Base-by-base conservation (phyloP, 139 green algal species). In the Chlamydomonas urium region DNA sequence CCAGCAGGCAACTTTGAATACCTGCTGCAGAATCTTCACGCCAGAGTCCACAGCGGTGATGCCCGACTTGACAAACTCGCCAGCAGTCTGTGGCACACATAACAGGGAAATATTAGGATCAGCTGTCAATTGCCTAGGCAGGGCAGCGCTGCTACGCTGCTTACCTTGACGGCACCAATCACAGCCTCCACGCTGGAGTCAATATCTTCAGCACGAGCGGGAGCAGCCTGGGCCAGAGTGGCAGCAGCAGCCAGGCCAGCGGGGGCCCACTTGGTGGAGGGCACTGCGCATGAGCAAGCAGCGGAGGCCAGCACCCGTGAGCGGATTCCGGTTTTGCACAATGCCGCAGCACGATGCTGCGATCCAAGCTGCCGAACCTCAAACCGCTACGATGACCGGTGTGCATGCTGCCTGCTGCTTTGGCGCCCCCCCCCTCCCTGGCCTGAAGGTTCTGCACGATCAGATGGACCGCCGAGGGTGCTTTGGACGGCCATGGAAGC, bases 91-190 rank as follows among this genome's bases (percentile, higher is more conserved):
- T 23, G 4, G 32, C 21, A 56, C 14, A 65, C 24, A 53, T 28
- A 35, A 36, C 32, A 36, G n/a, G n/a, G 26, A 69, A 8, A 8
- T 21, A 34, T 6, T 3, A 21, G 62, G 24, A 42, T 24, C 4
- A 8, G 19, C n/a, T 17, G 28, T 3, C 23, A 4, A 32, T 34
- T 34, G 38, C 23, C 14, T 26, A 69, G 4, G 19, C 35, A 60
- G 3, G 21, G 2, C 10, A 3, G 45, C 1, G 3, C 17, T 19
- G 2, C 32, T 36, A 45, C 14, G 21, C 2, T 38, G 17, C 71
- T 1, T 29, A 82, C 81, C 81, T 84, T 83, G 5, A 87, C 72
- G 24, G 65, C 81, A 26, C 75, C 74, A 32, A 81, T 75, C 19
- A 84, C 48, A 17, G 33, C 71, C 59, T 75, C 66, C 8, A 87